These are phyloP conservation scores for Teunomyces atbi DNA, from an alignment of 805 yeast species.

Conservation along the genomic window DNA sequence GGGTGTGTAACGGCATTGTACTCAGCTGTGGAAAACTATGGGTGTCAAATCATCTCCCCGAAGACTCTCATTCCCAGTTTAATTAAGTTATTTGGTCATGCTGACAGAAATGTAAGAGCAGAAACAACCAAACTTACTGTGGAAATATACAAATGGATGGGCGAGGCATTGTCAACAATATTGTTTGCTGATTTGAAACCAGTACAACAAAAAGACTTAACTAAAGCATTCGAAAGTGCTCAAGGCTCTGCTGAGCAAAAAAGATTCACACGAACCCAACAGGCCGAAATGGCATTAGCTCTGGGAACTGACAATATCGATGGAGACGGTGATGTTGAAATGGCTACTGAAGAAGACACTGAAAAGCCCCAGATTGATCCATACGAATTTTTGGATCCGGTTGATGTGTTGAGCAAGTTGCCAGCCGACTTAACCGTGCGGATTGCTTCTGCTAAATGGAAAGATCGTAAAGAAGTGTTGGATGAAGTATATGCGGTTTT, in stretches of 20 bases:
- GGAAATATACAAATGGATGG: conserved; percentile 72
- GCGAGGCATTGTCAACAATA: conserved; percentile 55
- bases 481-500: conserved; percentile 56
- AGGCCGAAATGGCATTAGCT: conserved; percentile 27
- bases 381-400: conserved; percentile 67
- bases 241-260: conserved; percentile 48
- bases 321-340: conserved; percentile 22
- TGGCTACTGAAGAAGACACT: conserved; percentile 25
- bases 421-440: conserved; percentile 61
- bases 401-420: conserved; percentile 60
- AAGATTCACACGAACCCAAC: conserved; percentile 55
- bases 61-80: conserved; percentile 54
- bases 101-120: conserved; percentile 81
- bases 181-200: conserved; percentile 78
- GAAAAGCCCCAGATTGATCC: conserved; percentile 49
- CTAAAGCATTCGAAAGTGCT: conserved; percentile 60
- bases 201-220: conserved; percentile 83
- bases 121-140: conserved; percentile 71
- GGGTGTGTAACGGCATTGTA: conserved; percentile 58
- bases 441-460: conserved; percentile 75
- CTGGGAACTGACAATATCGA: not conserved
- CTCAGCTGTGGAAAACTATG: conserved; percentile 58
- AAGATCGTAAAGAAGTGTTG: conserved; percentile 83
- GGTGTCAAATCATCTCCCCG: conserved; percentile 59
- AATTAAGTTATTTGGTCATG: conserved; percentile 74